phyloP scores from a whole-genome alignment of 495 filamentous ascomycete genomes.

The Neurospora africana region DNA sequence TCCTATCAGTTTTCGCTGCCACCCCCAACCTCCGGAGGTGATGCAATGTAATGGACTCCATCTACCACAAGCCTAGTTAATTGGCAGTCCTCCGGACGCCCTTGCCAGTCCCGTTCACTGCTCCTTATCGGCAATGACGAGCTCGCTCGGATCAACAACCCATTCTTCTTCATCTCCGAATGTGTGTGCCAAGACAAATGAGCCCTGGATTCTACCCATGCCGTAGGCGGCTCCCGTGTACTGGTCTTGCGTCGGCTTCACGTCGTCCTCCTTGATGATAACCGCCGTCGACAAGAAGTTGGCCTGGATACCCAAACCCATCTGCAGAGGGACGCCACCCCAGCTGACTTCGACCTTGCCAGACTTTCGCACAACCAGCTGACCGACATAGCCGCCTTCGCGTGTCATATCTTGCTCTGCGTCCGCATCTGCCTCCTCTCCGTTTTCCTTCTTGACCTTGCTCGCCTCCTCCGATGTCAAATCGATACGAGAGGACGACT shows the following conservation, averaged over 20 bases:
- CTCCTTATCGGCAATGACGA: conserved; percentile 8
- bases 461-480: conserved; percentile 23
- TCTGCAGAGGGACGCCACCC: conserved; percentile 42
- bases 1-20: not conserved
- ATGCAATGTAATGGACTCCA: not conserved
- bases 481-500: conserved; percentile 17
- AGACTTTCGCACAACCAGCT: conserved; percentile 47
- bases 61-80: not conserved
- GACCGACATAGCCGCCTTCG: conserved; percentile 44
- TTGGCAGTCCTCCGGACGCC: not conserved
- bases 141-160: conserved; percentile 20
- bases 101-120: conserved; percentile 2
- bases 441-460: conserved; percentile 13
- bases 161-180: conserved; percentile 41
- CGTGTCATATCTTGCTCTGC: conserved; percentile 4
- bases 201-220: conserved; percentile 49
- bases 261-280: conserved; percentile 33
- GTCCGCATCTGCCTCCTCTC: conserved; percentile 11
- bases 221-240: conserved; percentile 33
- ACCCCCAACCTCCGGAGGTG: not conserved
- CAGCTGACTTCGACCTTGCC: conserved; percentile 50
- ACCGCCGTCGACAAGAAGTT: conserved; percentile 36
- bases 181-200: conserved; percentile 45
- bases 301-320: conserved; percentile 32
- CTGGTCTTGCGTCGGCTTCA: conserved; percentile 24